Conservation (phyloP, 2,329 filamentous ascomycete genomes). For the Colletotrichum euphorbiae region DNA sequence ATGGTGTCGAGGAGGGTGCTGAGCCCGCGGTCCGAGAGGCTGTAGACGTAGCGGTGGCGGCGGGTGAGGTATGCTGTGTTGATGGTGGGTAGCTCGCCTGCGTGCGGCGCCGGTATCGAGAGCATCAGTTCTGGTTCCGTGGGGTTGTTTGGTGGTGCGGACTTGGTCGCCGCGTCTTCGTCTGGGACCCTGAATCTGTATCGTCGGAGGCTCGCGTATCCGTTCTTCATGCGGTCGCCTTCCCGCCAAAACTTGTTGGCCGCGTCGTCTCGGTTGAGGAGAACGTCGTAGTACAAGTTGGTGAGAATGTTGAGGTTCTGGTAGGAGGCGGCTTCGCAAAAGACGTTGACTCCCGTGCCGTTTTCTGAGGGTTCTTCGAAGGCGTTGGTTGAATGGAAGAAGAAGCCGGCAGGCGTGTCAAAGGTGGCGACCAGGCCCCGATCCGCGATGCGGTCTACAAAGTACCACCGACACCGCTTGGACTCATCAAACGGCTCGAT, state of each 20-base stretch:
- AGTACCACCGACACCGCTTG: slow-evolving; percentile 74
- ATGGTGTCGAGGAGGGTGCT: slow-evolving; percentile 72
- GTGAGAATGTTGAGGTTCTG: slow-evolving; percentile 73
- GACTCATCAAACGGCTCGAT: slow-evolving; percentile 71
- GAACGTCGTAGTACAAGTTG: slow-evolving; percentile 76
- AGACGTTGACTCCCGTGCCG: slow-evolving; percentile 60
- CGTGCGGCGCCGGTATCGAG: slow-evolving; percentile 62
- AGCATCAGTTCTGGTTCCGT: slow-evolving; percentile 27
- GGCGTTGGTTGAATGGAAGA: slow-evolving; percentile 83
- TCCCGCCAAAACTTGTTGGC: slow-evolving; percentile 57
- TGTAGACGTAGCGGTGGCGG: slow-evolving; percentile 71
- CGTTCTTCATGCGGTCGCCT: slow-evolving; percentile 51
- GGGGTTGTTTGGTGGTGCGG: background rate
- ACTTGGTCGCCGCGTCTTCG: slow-evolving; percentile 35
- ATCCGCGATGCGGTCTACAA: slow-evolving; percentile 74
- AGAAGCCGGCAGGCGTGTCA: slow-evolving; percentile 76
- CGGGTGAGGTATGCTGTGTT: slow-evolving; percentile 66
- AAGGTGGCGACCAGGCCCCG: slow-evolving; percentile 77
- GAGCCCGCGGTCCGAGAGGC: slow-evolving; percentile 65
- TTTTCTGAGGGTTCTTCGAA: slow-evolving; percentile 69
- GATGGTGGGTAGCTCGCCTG: slow-evolving; percentile 74
- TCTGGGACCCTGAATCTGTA: slow-evolving; percentile 56
- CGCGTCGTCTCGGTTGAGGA: slow-evolving; percentile 65
- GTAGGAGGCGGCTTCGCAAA: slow-evolving; percentile 75
- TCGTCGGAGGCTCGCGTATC: slow-evolving; percentile 55